Evolutionary conservation across 2,329 filamentous ascomycete genomes (phyloP), one percentile per base, ranked within the genome.

Genomic region (Aureobasidium sp.): DNA sequence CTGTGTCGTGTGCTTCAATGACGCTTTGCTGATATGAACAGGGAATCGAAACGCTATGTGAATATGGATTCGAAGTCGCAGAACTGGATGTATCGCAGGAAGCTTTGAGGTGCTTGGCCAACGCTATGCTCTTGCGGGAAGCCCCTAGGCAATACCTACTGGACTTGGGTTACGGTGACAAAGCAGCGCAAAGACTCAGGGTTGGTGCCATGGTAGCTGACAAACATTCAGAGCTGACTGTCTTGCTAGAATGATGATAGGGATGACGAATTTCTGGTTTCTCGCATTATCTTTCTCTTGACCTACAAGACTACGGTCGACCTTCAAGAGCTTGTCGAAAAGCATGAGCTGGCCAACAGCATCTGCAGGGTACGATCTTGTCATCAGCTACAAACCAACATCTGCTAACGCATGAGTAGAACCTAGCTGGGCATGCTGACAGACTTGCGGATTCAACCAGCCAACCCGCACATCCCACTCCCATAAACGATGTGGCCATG

Each of bases 181-280:
- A 86, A 66, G 84, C 87, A 19, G 90, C 89, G 61, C 79, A 83
- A 60, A 84, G 82, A 64, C 80, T 96, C 43, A 87, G 87, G 73
- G 79, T 76, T 67, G 13, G 57, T 60, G 21, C 8, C 8, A 38
- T 9, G 45, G 8, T n/a, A 15, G 27, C 5, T 3, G 17, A 4
- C 11, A 21, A 5, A 19, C 19, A 43, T 10, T 10, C 4, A 13
- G 23, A 3, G 29, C 17, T 43, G 4, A 63, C 25, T 27, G n/a
- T n/a, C 25, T 0, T 17, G 15, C 3, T 63, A 82, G 79, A 85
- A 81, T 61, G 87, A 90, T 63, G 86, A 79, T 66, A 80, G 82
- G 60, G 91, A 97, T 63, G 87, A 95, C 66, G 92, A 97, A 69
- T 96, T 97, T 72, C 79, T 97, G 1, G 75, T 82, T 62, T 87